A percentile compares a stretch with the other conserved stretches of the same genome.
phyloP scores from a whole-genome alignment of 2,329 filamentous ascomycete genomes.

The Fusarium sp. region DNA sequence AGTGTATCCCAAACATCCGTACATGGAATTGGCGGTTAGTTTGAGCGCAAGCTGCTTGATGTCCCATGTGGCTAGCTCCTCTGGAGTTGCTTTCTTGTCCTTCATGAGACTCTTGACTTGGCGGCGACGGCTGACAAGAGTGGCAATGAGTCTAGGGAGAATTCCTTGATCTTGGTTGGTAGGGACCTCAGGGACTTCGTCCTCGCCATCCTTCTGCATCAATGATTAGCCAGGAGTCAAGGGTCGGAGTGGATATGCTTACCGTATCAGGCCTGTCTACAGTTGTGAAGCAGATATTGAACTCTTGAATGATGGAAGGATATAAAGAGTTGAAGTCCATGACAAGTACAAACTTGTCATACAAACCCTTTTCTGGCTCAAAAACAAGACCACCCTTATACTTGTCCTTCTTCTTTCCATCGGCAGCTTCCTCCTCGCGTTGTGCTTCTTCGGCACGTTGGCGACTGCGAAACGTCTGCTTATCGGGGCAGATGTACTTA shows the following conservation, averaged over 20 bases:
- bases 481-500: constrained; percentile 98
- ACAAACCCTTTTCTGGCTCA: constrained; percentile 95
- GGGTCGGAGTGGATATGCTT: constrained; percentile 52
- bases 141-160: constrained; percentile 89
- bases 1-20: constrained; percentile 96
- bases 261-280: constrained; percentile 82
- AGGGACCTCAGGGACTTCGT: constrained; percentile 89
- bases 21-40: constrained; percentile 99
- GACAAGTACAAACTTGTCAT: constrained; percentile 97
- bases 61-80: constrained; percentile 94
- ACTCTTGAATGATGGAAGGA: constrained; percentile 98
- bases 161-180: constrained; percentile 83
- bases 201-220: constrained; percentile 74
- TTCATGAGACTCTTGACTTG: constrained; percentile 99
- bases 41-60: constrained; percentile 98
- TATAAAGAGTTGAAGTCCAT: constrained; percentile 99
- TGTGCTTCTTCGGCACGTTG: constrained; percentile 78
- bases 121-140: constrained; percentile 86
- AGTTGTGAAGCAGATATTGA: constrained; percentile 99
- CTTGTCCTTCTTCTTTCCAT: constrained; percentile 98
- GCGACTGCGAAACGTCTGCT: constrained; percentile 82
- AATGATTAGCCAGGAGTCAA: constrained; percentile 45
- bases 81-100: constrained; percentile 83
- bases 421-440: constrained; percentile 73
- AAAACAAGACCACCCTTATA: constrained; percentile 99